A percentile compares a stretch with the other conserved stretches of the same genome.
Conservation (phyloP, 1,284 basidiomycete genomes). For the Fomitopsis pinicola region DNA sequence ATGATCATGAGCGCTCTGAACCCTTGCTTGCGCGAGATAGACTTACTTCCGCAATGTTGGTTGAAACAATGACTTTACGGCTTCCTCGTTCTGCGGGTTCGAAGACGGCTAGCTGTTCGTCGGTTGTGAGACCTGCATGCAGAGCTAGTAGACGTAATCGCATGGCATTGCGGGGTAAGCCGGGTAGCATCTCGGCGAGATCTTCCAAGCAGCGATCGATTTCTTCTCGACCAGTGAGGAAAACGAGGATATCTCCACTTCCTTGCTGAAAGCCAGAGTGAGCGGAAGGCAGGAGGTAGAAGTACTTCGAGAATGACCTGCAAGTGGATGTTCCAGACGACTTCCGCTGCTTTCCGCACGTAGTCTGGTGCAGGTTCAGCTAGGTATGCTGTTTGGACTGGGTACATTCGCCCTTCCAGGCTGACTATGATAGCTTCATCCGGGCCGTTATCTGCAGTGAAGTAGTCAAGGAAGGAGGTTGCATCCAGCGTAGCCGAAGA, state of each 20-base stretch:
- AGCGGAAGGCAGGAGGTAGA: not conserved
- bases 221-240: slow-evolving; percentile 95
- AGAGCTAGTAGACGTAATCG: slow-evolving; percentile 73
- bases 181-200: slow-evolving; percentile 76
- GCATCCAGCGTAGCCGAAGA: slow-evolving; percentile 97
- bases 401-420: slow-evolving; percentile 90
- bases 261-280: slow-evolving; percentile 43
- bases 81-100: slow-evolving; percentile 67
- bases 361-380: slow-evolving; percentile 78
- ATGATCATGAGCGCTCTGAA: not conserved
- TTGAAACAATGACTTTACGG: slow-evolving; percentile 90
- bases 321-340: slow-evolving; percentile 83
- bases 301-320: slow-evolving; percentile 44
- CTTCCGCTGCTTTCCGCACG: slow-evolving; percentile 77
- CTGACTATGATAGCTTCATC: slow-evolving; percentile 78
- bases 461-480: slow-evolving; percentile 84
- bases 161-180: slow-evolving; percentile 60
- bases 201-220: slow-evolving; percentile 87
- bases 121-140: slow-evolving; percentile 83
- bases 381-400: slow-evolving; percentile 81
- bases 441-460: slow-evolving; percentile 49
- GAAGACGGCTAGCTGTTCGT: slow-evolving; percentile 87
- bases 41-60: slow-evolving; percentile 91
- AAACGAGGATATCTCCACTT: slow-evolving; percentile 89
- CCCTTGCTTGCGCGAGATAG: not conserved